Percentiles rank a stretch among this genome's conserved stretches.
Evolutionary conservation across 2,329 filamentous ascomycete genomes (phyloP).

Genomic region (Amauroascus niger): DNA sequence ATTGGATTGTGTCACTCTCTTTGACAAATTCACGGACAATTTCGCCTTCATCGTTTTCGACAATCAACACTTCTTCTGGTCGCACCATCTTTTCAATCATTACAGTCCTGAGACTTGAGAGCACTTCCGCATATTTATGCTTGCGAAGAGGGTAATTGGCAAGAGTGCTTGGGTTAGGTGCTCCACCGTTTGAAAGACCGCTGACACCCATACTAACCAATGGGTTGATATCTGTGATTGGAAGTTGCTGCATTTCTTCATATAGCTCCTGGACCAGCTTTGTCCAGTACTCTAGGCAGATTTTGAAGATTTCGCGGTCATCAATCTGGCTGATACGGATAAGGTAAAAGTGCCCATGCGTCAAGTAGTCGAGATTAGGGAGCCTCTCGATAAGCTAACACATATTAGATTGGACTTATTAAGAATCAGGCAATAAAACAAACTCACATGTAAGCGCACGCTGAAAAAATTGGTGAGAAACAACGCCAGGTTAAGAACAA

Average conservation of each 20-base stretch:
- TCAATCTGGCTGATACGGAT: slow-evolving; percentile 98
- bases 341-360: slow-evolving; percentile 94
- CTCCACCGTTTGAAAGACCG: slow-evolving; percentile 66
- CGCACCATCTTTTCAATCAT: slow-evolving; percentile 99
- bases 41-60: slow-evolving; percentile 99
- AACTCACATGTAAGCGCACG: slow-evolving; percentile 68
- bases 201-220: slow-evolving; percentile 67
- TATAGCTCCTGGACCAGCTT: slow-evolving; percentile 96
- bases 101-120: slow-evolving; percentile 87
- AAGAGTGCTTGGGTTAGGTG: slow-evolving; percentile 73
- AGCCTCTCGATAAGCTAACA: slow-evolving; percentile 80
- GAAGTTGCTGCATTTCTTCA: slow-evolving; percentile 96
- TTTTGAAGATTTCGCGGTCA: slow-evolving; percentile 98
- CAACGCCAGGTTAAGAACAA: slow-evolving; percentile 89
- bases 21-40: slow-evolving; percentile 99
- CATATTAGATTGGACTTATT: slow-evolving; percentile 11
- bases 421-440: slow-evolving; percentile 17
- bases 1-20: slow-evolving; percentile 95
- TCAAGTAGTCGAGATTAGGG: slow-evolving; percentile 87
- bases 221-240: slow-evolving; percentile 85
- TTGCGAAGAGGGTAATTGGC: slow-evolving; percentile 89
- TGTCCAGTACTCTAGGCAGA: slow-evolving; percentile 97
- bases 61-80: slow-evolving; percentile 93
- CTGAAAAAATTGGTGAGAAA: slow-evolving; percentile 97
- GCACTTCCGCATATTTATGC: slow-evolving; percentile 91